Conservation (phyloP, 192 early-diverging fungal genomes). For the Endogone sp. region DNA sequence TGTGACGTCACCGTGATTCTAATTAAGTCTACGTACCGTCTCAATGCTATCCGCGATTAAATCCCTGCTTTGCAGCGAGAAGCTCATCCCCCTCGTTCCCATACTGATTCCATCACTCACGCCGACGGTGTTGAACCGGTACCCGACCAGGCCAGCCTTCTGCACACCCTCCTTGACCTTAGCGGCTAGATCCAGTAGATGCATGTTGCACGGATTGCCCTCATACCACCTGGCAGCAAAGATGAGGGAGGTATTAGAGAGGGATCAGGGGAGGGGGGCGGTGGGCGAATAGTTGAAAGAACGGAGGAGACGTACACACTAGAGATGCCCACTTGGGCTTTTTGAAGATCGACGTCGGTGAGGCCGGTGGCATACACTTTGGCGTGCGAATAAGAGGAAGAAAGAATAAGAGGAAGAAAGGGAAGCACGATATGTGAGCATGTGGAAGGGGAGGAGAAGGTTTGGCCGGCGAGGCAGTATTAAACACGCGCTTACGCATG, state of each 20-base stretch:
- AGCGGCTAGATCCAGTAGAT: constrained; percentile 81
- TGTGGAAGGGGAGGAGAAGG: no score
- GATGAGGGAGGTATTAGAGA: constrained; percentile 2
- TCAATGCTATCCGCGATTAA: constrained; percentile 99
- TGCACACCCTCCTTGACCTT: constrained; percentile 93
- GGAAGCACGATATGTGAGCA: neutral
- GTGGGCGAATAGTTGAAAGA: neutral
- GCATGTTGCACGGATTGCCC: constrained; percentile 99
- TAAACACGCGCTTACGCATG: constrained; percentile 78
- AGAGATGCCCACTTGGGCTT: constrained; percentile 95
- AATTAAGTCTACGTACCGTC: constrained; percentile 56
- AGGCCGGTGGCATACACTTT: constrained; percentile 94
- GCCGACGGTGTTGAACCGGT: constrained; percentile 98
- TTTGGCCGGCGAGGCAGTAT: no score
- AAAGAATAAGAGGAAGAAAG: neutral
- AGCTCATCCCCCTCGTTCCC: constrained; percentile 96
- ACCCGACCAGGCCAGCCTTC: constrained; percentile 85
- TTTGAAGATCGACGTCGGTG: constrained; percentile 71
- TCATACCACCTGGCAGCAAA: constrained; percentile 78
- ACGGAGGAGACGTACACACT: constrained; percentile 68
- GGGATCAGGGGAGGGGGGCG: neutral
- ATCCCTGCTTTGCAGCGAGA: constrained; percentile 94
- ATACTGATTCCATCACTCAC: constrained; percentile 98
- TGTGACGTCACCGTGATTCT: no score
- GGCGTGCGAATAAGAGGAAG: neutral